These are phyloP conservation scores for Myriosclerotinia scirpicola DNA, from an alignment of 2,329 filamentous ascomycete species.

Conservation along the genomic window DNA sequence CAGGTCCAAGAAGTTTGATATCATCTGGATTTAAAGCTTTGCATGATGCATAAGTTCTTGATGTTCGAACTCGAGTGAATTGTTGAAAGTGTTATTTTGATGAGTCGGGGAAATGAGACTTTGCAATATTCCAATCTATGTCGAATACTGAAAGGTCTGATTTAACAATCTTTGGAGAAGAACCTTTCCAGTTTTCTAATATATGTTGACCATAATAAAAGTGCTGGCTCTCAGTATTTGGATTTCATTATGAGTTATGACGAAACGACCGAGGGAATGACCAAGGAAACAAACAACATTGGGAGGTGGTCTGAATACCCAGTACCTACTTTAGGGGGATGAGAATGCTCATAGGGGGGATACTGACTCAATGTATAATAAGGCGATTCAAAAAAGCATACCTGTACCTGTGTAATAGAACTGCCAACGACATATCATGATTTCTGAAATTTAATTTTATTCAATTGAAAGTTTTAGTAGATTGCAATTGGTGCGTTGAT, in stretches of 20 bases:
- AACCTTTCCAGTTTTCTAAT: not conserved
- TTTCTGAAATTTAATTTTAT: not conserved
- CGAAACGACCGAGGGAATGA: not conserved
- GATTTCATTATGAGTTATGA: slow-evolving; percentile 17
- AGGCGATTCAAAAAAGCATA: slow-evolving; percentile 3
- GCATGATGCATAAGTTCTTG: slow-evolving; percentile 41
- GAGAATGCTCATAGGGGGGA: slow-evolving; percentile 7
- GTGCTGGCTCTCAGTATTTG: not conserved
- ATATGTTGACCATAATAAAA: too few relatives aligned
- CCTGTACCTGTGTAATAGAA: not conserved
- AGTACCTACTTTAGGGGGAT: not conserved
- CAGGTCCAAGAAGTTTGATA: slow-evolving; percentile 57
- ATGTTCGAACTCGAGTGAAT: not conserved
- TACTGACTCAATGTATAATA: slow-evolving; percentile 20
- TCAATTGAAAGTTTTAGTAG: not conserved
- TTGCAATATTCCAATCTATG: not conserved
- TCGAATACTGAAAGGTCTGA: not conserved
- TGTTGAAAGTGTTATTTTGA: too few relatives aligned
- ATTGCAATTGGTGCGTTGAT: not conserved
- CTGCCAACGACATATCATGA: not conserved
- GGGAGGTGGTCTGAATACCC: not conserved
- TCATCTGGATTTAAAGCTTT: slow-evolving; percentile 59
- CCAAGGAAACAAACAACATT: not conserved
- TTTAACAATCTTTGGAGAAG: too few relatives aligned
- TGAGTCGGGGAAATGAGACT: not conserved